Evolutionary conservation across 1,284 basidiomycete genomes (phyloP).

Genomic region (Apiotrichum sp.): DNA sequence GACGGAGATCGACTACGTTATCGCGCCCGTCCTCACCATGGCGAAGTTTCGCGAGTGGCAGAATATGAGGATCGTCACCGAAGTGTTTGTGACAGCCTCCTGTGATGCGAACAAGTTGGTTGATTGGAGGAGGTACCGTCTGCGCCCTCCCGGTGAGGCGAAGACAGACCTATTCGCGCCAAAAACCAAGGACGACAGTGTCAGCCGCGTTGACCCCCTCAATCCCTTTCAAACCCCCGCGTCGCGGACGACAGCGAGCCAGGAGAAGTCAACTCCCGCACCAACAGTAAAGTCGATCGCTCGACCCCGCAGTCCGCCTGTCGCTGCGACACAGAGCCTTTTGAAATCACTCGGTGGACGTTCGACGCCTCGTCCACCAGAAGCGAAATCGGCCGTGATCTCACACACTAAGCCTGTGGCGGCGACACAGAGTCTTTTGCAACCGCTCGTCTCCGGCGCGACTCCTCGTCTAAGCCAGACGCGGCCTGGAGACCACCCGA

Average conservation of each 20-base stretch:
- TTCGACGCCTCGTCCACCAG: too few relatives aligned
- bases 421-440: conserved; percentile 1
- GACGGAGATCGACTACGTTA: conserved; percentile 55
- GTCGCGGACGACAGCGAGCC: too few relatives aligned
- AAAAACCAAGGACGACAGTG: conserved; percentile 3
- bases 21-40: conserved; percentile 83
- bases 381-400: too few relatives aligned
- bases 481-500: neutral
- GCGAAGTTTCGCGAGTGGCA: conserved; percentile 83
- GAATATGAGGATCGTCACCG: conserved; percentile 77
- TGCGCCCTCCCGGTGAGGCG: conserved; percentile 12
- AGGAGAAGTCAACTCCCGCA: neutral
- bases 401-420: neutral
- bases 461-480: neutral
- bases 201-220: neutral
- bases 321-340: neutral
- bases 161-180: conserved; percentile 30
- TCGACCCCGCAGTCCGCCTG: neutral
- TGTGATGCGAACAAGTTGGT: conserved; percentile 57
- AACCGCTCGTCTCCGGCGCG: neutral
- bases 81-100: conserved; percentile 81
- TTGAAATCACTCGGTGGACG: too few relatives aligned
- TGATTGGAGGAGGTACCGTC: conserved; percentile 43
- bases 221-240: neutral
- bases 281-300: neutral